Conservation (phyloP, 2,329 filamentous ascomycete species). For the Aspergillus tanneri region DNA sequence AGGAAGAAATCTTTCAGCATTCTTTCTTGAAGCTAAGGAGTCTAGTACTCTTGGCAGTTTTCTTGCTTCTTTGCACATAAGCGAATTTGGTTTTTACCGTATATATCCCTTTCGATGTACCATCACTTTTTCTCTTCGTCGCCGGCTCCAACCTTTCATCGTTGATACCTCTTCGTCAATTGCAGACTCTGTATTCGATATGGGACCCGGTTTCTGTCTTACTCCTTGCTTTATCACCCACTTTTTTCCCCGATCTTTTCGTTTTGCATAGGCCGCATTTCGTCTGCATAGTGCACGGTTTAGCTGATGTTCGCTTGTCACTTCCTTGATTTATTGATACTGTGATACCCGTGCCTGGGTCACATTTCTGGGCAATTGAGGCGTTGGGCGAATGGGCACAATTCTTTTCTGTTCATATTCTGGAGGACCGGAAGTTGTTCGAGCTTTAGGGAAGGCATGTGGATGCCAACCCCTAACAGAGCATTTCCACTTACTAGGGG, state of each 20-base stretch:
- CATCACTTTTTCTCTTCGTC: constrained; percentile 26
- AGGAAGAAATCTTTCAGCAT: constrained; percentile 47
- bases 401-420: constrained; percentile 6
- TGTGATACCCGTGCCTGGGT: constrained; percentile 28
- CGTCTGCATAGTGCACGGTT: constrained; percentile 14
- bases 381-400: constrained; percentile 23
- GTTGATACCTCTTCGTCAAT: neutral
- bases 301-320: constrained; percentile 9
- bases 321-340: constrained; percentile 16
- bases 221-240: neutral
- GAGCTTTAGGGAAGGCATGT: no score
- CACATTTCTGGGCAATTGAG: constrained; percentile 24
- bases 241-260: constrained; percentile 1
- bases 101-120: constrained; percentile 32
- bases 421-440: neutral
- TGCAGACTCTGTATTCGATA: constrained; percentile 5
- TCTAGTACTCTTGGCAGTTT: neutral
- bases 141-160: constrained; percentile 7
- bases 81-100: constrained; percentile 19
- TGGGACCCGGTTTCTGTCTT: constrained; percentile 12
- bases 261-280: constrained; percentile 15
- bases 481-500: no score
- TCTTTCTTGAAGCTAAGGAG: constrained; percentile 16
- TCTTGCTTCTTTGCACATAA: constrained; percentile 30
- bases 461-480: no score